Evolutionary conservation across 129 eudicot genomes (phyloP), one percentile per base, ranked within the genome.

Genomic region (Deinandra increscens): DNA sequence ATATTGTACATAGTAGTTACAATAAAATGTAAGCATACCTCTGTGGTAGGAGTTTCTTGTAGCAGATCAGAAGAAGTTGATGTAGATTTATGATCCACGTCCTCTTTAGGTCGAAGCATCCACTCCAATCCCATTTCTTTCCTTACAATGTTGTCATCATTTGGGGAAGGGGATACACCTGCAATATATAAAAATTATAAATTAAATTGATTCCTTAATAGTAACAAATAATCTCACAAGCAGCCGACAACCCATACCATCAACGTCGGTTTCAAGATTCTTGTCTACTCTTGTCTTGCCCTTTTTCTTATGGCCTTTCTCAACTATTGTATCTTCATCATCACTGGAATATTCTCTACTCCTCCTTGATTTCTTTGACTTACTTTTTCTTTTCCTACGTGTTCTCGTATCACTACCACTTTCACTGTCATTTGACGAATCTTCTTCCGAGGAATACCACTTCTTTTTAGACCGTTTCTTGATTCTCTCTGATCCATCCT

Each of bases 71-170:
- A 48, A 70, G 70, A 31, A 26, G 67, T 5, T 26, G 11, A 56
- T 31, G 63, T 36, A 41, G 82, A 60, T 75, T 78, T 77, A 54
- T 58, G 63, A 22, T 76, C 83, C 1, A 22, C 11, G 9, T 63
- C 80, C 9, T 83, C 90, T 75, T 83, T 87, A 14, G 96, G 96
- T 73, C 81, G 85, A 23, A 87, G 87, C 98, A 93, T 93, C 95
- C 96, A 93, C 38, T 89, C 98, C 50, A 89, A 66, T 62, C 98
- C 98, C 87, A 85, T 81, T 65, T 93, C 91, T 71, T 80, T 82
- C 79, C 98, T 82, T 61, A 71, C 79, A 59, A 65, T 70, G 75
- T 79, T 72, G 8, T 70, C 68, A 50, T 42, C 50, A 42, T 70
- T 70, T 7, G 14, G 39, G 1, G 78, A 73, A 15, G 51, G 56